Percentiles rank a stretch among this genome's conserved stretches.
phyloP scores from a whole-genome alignment of 140 eudicot species.

The Senecio squalidus region DNA sequence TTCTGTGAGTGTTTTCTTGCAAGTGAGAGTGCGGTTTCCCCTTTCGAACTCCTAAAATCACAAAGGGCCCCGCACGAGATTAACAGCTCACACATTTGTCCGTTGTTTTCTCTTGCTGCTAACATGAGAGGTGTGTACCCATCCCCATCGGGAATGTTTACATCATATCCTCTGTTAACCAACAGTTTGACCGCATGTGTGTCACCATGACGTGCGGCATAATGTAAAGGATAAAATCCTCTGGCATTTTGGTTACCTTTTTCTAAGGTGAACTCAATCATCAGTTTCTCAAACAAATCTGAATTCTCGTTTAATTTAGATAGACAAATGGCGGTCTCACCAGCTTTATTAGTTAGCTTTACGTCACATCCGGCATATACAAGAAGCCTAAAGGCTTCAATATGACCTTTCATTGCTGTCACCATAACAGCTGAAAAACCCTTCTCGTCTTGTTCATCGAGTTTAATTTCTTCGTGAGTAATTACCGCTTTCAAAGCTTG shows the following conservation, averaged over 20 bases:
- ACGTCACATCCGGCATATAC: constrained; percentile 85
- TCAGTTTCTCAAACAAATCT: constrained; percentile 67
- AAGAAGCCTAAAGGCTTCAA: constrained; percentile 69
- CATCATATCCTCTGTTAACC: constrained; percentile 60
- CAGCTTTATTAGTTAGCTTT: constrained; percentile 49
- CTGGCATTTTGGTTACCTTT: constrained; percentile 48
- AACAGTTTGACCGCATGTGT: constrained; percentile 58
- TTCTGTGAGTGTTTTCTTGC: constrained; percentile 38
- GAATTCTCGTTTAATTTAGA: constrained; percentile 43
- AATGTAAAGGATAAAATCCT: constrained; percentile 75
- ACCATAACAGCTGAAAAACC: constrained; percentile 91
- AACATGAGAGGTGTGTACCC: constrained; percentile 89
- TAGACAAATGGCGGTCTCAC: constrained; percentile 66
- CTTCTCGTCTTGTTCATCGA: constrained; percentile 62
- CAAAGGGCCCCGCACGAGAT: constrained; percentile 60
- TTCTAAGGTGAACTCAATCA: constrained; percentile 81
- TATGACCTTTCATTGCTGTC: constrained; percentile 67
- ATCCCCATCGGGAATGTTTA: constrained; percentile 64
- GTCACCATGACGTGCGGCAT: constrained; percentile 83
- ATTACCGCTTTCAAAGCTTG: constrained; percentile 49
- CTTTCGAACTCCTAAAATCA: constrained; percentile 38
- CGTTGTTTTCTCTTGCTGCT: constrained; percentile 81
- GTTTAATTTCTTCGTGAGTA: constrained; percentile 27
- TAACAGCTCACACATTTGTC: constrained; percentile 46
- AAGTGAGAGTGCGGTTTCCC: constrained; percentile 73